Conservation (phyloP, 2,329 filamentous ascomycete species). For the Onygenales sp. region DNA sequence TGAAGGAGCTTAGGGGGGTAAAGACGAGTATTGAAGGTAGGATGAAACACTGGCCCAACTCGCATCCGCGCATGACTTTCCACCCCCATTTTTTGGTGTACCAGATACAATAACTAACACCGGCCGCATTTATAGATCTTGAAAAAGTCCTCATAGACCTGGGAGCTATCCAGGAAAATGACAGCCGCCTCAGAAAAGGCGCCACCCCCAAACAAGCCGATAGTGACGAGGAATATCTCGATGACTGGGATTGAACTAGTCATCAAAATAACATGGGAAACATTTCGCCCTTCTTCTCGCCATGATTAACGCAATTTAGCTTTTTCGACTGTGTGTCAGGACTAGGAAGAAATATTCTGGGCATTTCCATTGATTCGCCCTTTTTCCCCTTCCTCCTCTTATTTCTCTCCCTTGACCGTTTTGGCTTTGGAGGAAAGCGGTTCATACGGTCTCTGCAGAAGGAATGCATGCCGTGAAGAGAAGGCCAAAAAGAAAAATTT, state of each 20-base stretch:
- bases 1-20: conserved; percentile 67
- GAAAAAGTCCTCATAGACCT: conserved; percentile 74
- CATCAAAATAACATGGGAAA: neutral
- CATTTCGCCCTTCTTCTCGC: neutral
- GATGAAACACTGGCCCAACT: neutral
- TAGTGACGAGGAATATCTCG: conserved; percentile 43
- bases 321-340: neutral
- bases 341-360: neutral
- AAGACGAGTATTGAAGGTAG: conserved; percentile 54
- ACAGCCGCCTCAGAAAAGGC: conserved; percentile 59
- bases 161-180: conserved; percentile 67
- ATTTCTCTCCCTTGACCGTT: neutral
- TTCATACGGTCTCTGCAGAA: no score
- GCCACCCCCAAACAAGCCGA: conserved; percentile 46
- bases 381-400: neutral
- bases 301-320: neutral
- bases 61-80: neutral
- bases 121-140: conserved; percentile 43
- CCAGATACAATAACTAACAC: neutral
- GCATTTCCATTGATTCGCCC: neutral
- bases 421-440: no score
- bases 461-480: no score
- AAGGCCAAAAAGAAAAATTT: no score
- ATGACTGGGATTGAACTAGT: conserved; percentile 47
- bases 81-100: neutral